Evolutionary conservation across 2,329 filamentous ascomycete genomes (phyloP).

Genomic region (Calonectria pseudoturangicola): DNA sequence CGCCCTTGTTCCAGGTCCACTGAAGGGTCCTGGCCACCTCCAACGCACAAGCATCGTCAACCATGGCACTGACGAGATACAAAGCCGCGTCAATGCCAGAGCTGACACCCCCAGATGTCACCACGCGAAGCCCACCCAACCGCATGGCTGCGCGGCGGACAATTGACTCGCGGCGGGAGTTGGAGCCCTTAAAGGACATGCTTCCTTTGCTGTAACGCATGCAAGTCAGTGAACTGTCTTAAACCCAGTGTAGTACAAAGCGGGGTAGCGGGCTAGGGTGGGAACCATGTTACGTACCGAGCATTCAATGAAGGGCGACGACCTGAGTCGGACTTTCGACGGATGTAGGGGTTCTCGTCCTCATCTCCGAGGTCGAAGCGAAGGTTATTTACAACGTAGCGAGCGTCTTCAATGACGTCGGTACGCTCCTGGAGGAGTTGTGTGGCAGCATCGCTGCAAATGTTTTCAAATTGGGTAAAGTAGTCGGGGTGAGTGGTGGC

Average conservation of each 20-base stretch:
- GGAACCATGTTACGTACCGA: conserved; percentile 67
- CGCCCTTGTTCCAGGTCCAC: conserved; percentile 90
- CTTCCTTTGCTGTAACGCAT: conserved; percentile 81
- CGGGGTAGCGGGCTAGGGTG: conserved; percentile 48
- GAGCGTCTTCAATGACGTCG: conserved; percentile 86
- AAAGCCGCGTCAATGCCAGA: conserved; percentile 88
- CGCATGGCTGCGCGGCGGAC: conserved; percentile 85
- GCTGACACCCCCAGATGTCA: conserved; percentile 86
- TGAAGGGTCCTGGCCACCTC: conserved; percentile 86
- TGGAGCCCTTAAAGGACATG: conserved; percentile 86
- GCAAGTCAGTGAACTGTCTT: conserved; percentile 50
- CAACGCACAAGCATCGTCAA: conserved; percentile 83
- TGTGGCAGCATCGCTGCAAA: conserved; percentile 84
- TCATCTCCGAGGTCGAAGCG: conserved; percentile 89
- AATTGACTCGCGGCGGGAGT: conserved; percentile 85
- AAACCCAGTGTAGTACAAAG: conserved; percentile 50
- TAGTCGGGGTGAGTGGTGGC: conserved; percentile 89
- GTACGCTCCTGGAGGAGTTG: conserved; percentile 84
- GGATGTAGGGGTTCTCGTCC: conserved; percentile 89
- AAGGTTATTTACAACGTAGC: conserved; percentile 94
- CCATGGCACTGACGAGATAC: conserved; percentile 89
- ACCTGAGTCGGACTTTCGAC: conserved; percentile 81
- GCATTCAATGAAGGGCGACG: conserved; percentile 75
- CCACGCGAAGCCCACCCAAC: conserved; percentile 81
- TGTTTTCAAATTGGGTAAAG: conserved; percentile 86